Evolutionary conservation across 2,329 filamentous ascomycete species (phyloP), one percentile per base, ranked within the genome.

Genomic region (Pseudogymnoascus sp.): DNA sequence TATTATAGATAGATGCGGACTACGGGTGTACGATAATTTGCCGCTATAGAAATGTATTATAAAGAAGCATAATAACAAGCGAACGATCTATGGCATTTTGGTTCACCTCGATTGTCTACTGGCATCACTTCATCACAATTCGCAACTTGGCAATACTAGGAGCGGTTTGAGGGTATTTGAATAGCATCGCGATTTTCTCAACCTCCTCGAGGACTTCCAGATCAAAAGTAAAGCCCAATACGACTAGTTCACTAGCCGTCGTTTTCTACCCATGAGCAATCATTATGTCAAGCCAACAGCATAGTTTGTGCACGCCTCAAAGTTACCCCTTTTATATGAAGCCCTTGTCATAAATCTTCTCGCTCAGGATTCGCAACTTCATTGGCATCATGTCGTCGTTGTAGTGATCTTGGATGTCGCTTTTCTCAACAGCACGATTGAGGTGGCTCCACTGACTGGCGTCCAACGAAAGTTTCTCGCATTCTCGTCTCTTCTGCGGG

Each of bases 321-420:
- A 33, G 13, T 17, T 28, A 1, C 23, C 23, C 23, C 26, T 9
- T 57, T 57, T 28, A 57, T n/a, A 33, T 57, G 5, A 57, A 33
- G 17, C 50, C 50, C n/a, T 19, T 33, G 8, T 28, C 50, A 33
- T 33, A 65, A 33, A 69, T 66, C 59, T 65, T 68, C 63, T 68
- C 65, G 21, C 62, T 64, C 19, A 68, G 50, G 21, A 65, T 17
- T n/a, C 67, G 63, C 60, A 69, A 57, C 36, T 57, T 63, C 64
- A 63, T 64, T 35, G 66, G 67, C 64, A 66, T 68, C 59, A 64
- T 60, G 4, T n/a, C 6, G 36, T 66, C 42, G 21, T 26, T 35
- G 33, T 67, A 68, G 57, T 65, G 61, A 28, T 68, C 64, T 15
- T 47, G n/a, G 42, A 67, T 66, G 61, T 68, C 66, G 19, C 62